Evolutionary conservation across 1,284 basidiomycete species (phyloP), one percentile per base, ranked within the genome.

Genomic region (Rhodotorula mucilaginosa): DNA sequence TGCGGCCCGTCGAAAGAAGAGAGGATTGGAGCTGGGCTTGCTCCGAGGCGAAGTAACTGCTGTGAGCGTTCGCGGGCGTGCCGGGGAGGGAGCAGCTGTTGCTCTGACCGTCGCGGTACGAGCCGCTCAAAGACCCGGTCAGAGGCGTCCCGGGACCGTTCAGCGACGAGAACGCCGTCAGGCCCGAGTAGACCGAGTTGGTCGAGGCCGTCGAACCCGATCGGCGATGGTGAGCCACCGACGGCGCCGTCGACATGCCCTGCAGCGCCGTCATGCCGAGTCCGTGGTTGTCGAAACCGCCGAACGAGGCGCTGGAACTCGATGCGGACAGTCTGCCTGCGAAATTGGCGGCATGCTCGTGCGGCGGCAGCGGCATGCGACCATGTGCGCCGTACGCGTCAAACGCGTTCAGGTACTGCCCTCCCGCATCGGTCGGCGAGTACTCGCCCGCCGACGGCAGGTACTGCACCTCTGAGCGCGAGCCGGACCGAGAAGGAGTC

Each of bases 181-280:
- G 26, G 29, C 73, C 70, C 29, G 75, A 76, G 67, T 69, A 74
- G 58, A 73, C 67, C 52, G 73, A 74, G 15, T 65, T 72, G 39
- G 65, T 72, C 47, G 75, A 76, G 1, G 75, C 73, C 19, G 72
- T 74, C 57, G 75, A 76, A 26, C 70, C 73, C 19, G 75, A 74
- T n/a, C 75, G 75, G 18, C 64, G 67, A 48, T 76, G 75, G n/a
- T 51, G 52, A 60, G 60, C 59, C 19, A 23, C 56, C 21, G 49
- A 54, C 31, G 65, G 60, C 12, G 61, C 71, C 0, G 75, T 73
- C 19, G 74, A 73, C 29, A 61, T 60, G 48, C 39, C 48, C 34
- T 39, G 57, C 47, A 65, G 62, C 39, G 51, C 58, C 6, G 65
- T 23, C 16, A 26, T 44, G 34, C 47, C 54, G 31, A 47, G 46